A percentile compares a stretch with the other conserved stretches of the same genome.
These are phyloP conservation scores for Eutypella sp. DNA, from an alignment of 2,329 filamentous ascomycete species.

Conservation along the genomic window DNA sequence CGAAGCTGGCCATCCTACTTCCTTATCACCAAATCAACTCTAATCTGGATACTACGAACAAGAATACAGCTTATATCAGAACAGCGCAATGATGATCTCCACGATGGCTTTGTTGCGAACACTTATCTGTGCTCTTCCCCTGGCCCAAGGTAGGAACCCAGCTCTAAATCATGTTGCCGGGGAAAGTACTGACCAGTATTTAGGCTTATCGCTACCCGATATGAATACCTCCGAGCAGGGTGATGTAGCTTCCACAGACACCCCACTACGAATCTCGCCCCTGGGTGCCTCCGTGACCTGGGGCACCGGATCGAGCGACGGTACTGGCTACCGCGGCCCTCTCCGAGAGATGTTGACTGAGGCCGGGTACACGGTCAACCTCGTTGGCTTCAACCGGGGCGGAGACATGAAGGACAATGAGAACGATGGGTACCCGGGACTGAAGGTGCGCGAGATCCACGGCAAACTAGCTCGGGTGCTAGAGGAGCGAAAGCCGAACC, in stretches of 20 bases:
- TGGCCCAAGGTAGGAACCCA: background rate
- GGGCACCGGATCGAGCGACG: constrained; percentile 16
- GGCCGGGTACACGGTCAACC: constrained; percentile 11
- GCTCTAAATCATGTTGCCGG: too few species aligned
- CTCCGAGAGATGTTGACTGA: constrained; percentile 13
- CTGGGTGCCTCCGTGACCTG: constrained; percentile 20
- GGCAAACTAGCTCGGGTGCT: background rate
- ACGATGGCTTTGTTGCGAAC: background rate
- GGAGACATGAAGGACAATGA: background rate
- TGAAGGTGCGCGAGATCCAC: background rate
- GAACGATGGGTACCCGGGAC: background rate
- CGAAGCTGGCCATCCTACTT: too few species aligned
- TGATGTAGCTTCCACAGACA: background rate
- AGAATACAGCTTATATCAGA: background rate
- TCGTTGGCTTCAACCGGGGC: background rate
- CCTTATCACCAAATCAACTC: too few species aligned
- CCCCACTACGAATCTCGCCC: constrained; percentile 16
- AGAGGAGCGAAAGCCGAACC: background rate
- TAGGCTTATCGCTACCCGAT: background rate
- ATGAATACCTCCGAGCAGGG: background rate
- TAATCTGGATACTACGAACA: too few species aligned
- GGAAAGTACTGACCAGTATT: too few species aligned
- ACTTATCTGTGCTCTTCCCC: background rate
- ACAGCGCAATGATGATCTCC: background rate
- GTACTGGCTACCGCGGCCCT: constrained; percentile 19